phyloP scores from a whole-genome alignment of 1,284 basidiomycete species.

The Boletus chippewaensis region DNA sequence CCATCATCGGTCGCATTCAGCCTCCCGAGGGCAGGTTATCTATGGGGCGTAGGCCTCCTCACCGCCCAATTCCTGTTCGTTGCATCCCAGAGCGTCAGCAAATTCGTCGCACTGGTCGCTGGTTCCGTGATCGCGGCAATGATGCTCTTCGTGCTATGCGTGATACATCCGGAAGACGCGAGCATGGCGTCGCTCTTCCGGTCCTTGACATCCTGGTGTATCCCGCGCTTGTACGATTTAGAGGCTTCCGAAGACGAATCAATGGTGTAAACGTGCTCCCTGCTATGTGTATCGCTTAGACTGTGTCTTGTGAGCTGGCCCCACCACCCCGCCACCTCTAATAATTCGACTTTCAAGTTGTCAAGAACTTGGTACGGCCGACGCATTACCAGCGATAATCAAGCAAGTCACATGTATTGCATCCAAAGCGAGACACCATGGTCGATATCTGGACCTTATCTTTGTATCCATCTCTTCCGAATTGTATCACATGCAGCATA shows the following conservation, averaged over 20 bases:
- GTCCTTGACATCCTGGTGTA: slow-evolving; percentile 6
- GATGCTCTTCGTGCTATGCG: slow-evolving; percentile 17
- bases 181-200: background rate
- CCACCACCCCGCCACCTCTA: background rate
- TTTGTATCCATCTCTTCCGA: too few relatives aligned
- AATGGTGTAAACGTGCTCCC: slow-evolving; percentile 18
- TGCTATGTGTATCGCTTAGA: background rate
- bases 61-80: slow-evolving; percentile 22
- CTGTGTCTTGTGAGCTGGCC: background rate
- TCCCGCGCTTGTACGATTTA: slow-evolving; percentile 6
- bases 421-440: too few relatives aligned
- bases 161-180: slow-evolving; percentile 19
- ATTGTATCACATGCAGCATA: too few relatives aligned
- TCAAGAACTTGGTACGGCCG: background rate
- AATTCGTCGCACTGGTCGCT: slow-evolving; percentile 12
- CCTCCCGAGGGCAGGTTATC: slow-evolving; percentile 23
- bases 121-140: slow-evolving; percentile 10
- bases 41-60: slow-evolving; percentile 27
- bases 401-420: too few relatives aligned
- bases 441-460: too few relatives aligned
- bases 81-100: slow-evolving; percentile 10
- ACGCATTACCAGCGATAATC: too few relatives aligned
- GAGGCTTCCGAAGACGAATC: background rate
- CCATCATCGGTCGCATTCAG: slow-evolving; percentile 25
- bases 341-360: background rate